Base-by-base conservation (phyloP, 148 eudicot genomes). In the Pouteria glomerata region DNA sequence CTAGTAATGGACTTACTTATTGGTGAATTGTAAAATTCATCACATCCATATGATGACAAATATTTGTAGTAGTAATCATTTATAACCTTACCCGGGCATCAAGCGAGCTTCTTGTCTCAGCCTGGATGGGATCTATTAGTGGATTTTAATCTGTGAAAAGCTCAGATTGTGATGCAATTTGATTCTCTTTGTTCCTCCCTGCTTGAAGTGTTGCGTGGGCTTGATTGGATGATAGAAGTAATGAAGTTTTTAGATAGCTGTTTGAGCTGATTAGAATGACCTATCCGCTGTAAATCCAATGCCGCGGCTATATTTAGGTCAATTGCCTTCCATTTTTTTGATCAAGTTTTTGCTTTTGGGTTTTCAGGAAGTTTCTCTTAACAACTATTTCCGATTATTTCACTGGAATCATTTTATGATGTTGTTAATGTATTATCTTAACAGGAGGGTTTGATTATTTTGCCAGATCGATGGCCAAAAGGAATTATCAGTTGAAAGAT, bases 401-500 rank as follows among this genome's bases (percentile, higher is more conserved):
- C 21, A 16, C 21, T 45, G 75, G 35, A 76, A 68, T 76, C 64
- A 48, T 26, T 37, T 57, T 66, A 52, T 80, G 73, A 68, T 63
- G 71, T 37, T 72, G 62, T 71, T 23, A 13, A 58, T 72, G 33
- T 57, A 62, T 69, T 66, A 57, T 85, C 78, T 76, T 78, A 77
- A 74, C 88, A 88, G 90, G 89, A 84, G 89, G 83, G 72, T 74
- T 72, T 88, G 81, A 84, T 78, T 72, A 80, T 76, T 76, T 82
- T 77, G 75, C 81, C 82, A 72, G 83, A 79, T 70, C 58, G 69
- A 50, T 75, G 74, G 76, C 87, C 30, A 80, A 72, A 72, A 78
- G 73, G 71, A 74, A 79, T 18, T 81, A 72, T 67, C 66, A 57
- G 15, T 57, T 74, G 82, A 81, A 76, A 78, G 77, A 73, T 16